These are phyloP conservation scores for Pulveroboletus sp. DNA, from an alignment of 768 basidiomycete genomes.

Conservation along the genomic window DNA sequence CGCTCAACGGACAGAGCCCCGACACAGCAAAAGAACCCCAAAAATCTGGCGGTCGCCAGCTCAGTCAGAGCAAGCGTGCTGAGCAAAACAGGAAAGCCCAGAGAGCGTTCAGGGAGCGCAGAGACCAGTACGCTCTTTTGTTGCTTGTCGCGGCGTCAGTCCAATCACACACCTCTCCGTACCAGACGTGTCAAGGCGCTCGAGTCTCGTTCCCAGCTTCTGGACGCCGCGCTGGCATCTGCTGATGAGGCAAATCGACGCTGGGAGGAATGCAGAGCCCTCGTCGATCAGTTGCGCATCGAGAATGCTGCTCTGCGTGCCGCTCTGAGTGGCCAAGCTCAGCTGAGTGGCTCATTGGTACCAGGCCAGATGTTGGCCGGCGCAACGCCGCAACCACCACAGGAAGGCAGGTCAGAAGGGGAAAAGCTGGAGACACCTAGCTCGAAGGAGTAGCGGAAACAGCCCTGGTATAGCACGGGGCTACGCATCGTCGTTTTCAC, in stretches of 20 bases:
- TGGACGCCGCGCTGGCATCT: conserved; percentile 80
- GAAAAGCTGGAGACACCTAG: conserved; percentile 25
- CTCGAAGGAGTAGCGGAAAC: conserved; percentile 18
- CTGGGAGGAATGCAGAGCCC: conserved; percentile 86
- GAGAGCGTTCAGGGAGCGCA: conserved; percentile 82
- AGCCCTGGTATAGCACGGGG: background rate
- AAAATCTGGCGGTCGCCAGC: conserved; percentile 42
- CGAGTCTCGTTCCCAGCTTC: conserved; percentile 78
- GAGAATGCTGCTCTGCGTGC: conserved; percentile 78
- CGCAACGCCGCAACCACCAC: conserved; percentile 19
- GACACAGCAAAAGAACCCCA: background rate
- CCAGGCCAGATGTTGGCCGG: conserved; percentile 26
- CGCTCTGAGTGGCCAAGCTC: conserved; percentile 47
- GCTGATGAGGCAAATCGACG: conserved; percentile 86
- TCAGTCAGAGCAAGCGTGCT: conserved; percentile 81
- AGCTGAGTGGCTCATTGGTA: conserved; percentile 29
- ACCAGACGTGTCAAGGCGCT: conserved; percentile 80
- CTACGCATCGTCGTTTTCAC: background rate
- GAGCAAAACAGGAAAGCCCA: conserved; percentile 96
- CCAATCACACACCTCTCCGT: conserved; percentile 8
- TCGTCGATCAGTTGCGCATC: conserved; percentile 82
- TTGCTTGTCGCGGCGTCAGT: background rate
- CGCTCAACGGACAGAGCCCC: conserved; percentile 2
- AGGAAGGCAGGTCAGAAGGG: conserved; percentile 24
- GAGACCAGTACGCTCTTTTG: conserved; percentile 65